Conservation (phyloP, 306 rosid species). For the Macrotyloma uniflorum region DNA sequence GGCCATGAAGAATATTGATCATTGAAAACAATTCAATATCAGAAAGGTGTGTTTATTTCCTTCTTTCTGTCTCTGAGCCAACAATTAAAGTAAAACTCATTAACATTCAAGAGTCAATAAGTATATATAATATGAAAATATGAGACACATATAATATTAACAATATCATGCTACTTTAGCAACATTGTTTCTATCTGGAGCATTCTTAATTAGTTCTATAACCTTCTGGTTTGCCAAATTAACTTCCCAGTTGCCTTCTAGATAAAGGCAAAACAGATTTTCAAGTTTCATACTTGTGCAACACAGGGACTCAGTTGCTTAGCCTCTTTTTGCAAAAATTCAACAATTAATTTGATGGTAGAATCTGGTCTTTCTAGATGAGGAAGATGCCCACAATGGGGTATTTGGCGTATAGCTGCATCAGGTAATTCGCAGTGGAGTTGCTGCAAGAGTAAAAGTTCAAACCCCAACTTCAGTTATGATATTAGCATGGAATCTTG, state of each 20-base stretch:
- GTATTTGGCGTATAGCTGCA: slow-evolving; percentile 69
- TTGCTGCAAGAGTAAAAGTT: slow-evolving; percentile 56
- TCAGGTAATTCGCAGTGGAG: slow-evolving; percentile 82
- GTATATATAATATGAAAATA: neutral
- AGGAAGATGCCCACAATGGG: slow-evolving; percentile 90
- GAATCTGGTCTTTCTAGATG: slow-evolving; percentile 78
- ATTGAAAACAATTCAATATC: slow-evolving; percentile 1
- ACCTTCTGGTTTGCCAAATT: slow-evolving; percentile 27
- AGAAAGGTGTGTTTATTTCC: neutral
- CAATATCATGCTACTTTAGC: slow-evolving; percentile 13
- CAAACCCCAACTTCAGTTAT: slow-evolving; percentile 16
- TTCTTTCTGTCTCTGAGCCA: neutral
- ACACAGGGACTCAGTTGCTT: slow-evolving; percentile 39
- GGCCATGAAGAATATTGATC: neutral
- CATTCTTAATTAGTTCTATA: slow-evolving; percentile 30
- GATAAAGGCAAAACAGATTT: slow-evolving; percentile 22
- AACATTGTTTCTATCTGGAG: slow-evolving; percentile 23
- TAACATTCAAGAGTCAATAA: slow-evolving; percentile 8
- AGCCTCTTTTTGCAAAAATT: slow-evolving; percentile 58
- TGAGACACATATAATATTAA: neutral
- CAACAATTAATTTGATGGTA: slow-evolving; percentile 62
- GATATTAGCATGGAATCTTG: slow-evolving; percentile 4
- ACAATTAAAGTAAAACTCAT: slow-evolving; percentile 1
- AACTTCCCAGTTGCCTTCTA: slow-evolving; percentile 27
- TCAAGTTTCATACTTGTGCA: slow-evolving; percentile 41